Conservation (phyloP, 1,284 basidiomycete species). For the Melampsora larici-populina region DNA sequence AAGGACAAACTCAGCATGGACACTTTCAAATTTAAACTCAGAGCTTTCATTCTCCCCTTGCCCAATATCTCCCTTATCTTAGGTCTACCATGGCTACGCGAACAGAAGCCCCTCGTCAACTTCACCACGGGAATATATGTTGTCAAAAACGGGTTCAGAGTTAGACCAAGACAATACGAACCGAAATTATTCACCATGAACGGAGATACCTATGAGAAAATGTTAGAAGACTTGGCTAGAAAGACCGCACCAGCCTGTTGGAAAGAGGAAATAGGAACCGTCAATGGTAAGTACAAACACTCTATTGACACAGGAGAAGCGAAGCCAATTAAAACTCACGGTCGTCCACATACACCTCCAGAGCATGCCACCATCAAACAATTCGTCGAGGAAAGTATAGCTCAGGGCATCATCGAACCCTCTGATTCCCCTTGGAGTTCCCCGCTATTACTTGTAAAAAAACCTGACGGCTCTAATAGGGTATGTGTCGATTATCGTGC, state of each 20-base stretch:
- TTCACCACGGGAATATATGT: too few relatives aligned
- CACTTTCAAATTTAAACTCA: background rate
- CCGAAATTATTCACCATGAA: background rate
- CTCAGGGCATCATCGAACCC: too few relatives aligned
- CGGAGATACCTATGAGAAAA: background rate
- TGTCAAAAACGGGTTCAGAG: too few relatives aligned
- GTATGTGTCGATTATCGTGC: too few relatives aligned
- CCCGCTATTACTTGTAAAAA: too few relatives aligned
- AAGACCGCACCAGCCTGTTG: background rate
- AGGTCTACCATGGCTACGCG: background rate
- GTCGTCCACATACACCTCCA: background rate
- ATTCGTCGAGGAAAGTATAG: background rate
- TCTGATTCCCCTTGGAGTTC: too few relatives aligned
- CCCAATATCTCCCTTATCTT: too few relatives aligned
- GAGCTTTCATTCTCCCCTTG: background rate
- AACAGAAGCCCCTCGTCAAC: too few relatives aligned
- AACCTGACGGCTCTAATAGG: background rate
- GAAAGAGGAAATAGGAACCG: background rate
- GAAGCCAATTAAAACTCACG: background rate
- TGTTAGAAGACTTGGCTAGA: background rate
- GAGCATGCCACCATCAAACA: too few relatives aligned
- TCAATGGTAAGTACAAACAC: background rate
- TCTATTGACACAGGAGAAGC: background rate
- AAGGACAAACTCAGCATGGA: background rate
- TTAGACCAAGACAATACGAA: too few relatives aligned